Evolutionary conservation across 768 basidiomycete genomes (phyloP).

Genomic region (Hydnomerulius pinastri): DNA sequence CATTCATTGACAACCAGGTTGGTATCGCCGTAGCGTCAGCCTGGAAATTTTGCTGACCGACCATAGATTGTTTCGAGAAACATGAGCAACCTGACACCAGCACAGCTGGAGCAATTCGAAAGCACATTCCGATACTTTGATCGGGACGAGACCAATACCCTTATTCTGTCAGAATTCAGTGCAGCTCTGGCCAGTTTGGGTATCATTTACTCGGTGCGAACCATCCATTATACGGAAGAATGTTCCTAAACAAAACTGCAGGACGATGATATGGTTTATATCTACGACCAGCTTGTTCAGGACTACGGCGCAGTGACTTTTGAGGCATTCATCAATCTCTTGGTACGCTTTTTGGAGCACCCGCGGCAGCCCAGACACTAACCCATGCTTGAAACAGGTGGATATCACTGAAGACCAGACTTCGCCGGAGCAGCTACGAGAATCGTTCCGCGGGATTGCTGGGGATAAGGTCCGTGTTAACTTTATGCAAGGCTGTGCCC

Average conservation of each 20-base stretch:
- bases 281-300: slow-evolving; percentile 75
- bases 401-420: slow-evolving; percentile 97
- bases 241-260: slow-evolving; percentile 28
- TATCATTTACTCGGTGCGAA: slow-evolving; percentile 85
- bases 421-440: slow-evolving; percentile 86
- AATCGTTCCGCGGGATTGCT: slow-evolving; percentile 91
- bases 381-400: slow-evolving; percentile 52
- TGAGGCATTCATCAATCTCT: slow-evolving; percentile 91
- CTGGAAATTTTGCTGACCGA: slow-evolving; percentile 12
- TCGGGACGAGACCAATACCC: slow-evolving; percentile 87
- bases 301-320: slow-evolving; percentile 90
- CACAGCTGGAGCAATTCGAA: slow-evolving; percentile 95
- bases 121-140: slow-evolving; percentile 98
- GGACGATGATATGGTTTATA: slow-evolving; percentile 86
- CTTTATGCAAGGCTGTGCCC: not conserved
- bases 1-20: slow-evolving; percentile 96
- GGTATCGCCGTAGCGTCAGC: not conserved
- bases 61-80: slow-evolving; percentile 88
- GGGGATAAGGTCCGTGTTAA: slow-evolving; percentile 70
- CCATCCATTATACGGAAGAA: no score
- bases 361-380: not conserved
- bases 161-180: slow-evolving; percentile 83
- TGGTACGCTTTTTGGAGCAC: slow-evolving; percentile 52
- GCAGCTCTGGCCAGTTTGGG: slow-evolving; percentile 93
- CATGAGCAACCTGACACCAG: slow-evolving; percentile 92